phyloP scores from a whole-genome alignment of 768 basidiomycete species.

The Boletus patriciae region DNA sequence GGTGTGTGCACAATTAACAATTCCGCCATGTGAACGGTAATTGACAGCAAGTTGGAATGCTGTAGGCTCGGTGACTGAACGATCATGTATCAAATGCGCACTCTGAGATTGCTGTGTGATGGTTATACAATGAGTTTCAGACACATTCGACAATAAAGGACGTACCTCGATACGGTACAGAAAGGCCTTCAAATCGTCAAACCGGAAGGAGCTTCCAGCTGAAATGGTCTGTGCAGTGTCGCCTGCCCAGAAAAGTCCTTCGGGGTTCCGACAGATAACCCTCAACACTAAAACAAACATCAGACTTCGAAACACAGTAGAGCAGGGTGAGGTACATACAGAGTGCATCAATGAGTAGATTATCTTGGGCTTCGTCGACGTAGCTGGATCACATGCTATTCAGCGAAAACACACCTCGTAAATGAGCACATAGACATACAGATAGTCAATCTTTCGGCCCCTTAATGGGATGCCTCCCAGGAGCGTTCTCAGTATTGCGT shows the following conservation, averaged over 20 bases:
- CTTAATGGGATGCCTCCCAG: slow-evolving; percentile 27
- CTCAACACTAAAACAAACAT: slow-evolving; percentile 50
- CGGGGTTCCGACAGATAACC: slow-evolving; percentile 57
- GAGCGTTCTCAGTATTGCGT: slow-evolving; percentile 44
- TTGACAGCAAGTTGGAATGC: slow-evolving; percentile 63
- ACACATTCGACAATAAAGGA: not conserved
- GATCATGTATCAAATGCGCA: slow-evolving; percentile 9
- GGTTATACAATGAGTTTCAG: not conserved
- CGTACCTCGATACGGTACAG: slow-evolving; percentile 60
- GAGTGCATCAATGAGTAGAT: slow-evolving; percentile 62
- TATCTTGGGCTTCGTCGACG: slow-evolving; percentile 74
- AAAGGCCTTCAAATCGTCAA: slow-evolving; percentile 70
- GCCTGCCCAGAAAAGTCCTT: slow-evolving; percentile 77
- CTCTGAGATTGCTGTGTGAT: slow-evolving; percentile 25
- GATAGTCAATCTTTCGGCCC: slow-evolving; percentile 50
- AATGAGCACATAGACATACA: slow-evolving; percentile 40
- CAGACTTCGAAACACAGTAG: not conserved
- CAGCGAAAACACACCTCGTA: not conserved
- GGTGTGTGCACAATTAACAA: slow-evolving; percentile 68
- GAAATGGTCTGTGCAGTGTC: slow-evolving; percentile 81
- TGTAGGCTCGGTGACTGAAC: slow-evolving; percentile 26
- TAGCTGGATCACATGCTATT: slow-evolving; percentile 40
- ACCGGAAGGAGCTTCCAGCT: slow-evolving; percentile 68
- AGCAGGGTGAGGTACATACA: slow-evolving; percentile 36
- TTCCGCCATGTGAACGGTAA: slow-evolving; percentile 72